phyloP scores from a whole-genome alignment of 768 basidiomycete species.

The Lactifluus subvellereus region DNA sequence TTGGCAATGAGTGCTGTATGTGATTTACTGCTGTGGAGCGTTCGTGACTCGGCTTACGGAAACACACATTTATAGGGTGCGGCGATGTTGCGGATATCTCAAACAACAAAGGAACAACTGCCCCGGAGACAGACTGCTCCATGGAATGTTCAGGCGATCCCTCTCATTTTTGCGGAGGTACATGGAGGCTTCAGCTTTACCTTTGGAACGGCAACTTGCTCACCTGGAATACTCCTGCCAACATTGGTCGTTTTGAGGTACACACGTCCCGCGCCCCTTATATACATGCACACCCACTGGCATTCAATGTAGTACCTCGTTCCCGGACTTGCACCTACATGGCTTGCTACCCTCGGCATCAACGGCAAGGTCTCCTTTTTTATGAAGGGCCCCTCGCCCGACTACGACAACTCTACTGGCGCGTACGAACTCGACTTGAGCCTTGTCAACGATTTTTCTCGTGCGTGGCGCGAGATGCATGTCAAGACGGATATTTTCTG shows the following conservation, averaged over 20 bases:
- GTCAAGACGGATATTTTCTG: conserved; percentile 77
- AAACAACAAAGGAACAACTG: conserved; percentile 31
- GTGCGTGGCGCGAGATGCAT: conserved; percentile 73
- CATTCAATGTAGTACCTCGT: conserved; percentile 36
- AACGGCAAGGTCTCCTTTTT: conserved; percentile 79
- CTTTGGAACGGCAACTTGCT: conserved; percentile 37
- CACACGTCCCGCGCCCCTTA: conserved; percentile 22
- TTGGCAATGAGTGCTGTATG: conserved; percentile 69
- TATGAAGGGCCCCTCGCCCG: conserved; percentile 64
- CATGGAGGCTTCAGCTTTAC: conserved; percentile 40
- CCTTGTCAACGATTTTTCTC: conserved; percentile 38
- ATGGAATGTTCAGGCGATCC: conserved; percentile 62
- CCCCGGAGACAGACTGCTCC: conserved; percentile 37
- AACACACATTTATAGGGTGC: conserved; percentile 43
- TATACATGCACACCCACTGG: not conserved
- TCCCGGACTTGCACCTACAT: conserved; percentile 60
- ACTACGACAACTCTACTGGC: conserved; percentile 60
- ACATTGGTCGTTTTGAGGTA: conserved; percentile 68
- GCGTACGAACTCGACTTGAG: conserved; percentile 73
- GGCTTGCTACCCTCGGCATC: conserved; percentile 69
- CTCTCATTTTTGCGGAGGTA: conserved; percentile 60
- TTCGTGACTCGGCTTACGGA: not conserved
- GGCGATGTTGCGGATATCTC: conserved; percentile 58
- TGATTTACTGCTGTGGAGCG: conserved; percentile 14
- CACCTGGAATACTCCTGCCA: conserved; percentile 59